Base-by-base conservation (phyloP, 176 grass and related monocot species). In the Neostapfia colusana region DNA sequence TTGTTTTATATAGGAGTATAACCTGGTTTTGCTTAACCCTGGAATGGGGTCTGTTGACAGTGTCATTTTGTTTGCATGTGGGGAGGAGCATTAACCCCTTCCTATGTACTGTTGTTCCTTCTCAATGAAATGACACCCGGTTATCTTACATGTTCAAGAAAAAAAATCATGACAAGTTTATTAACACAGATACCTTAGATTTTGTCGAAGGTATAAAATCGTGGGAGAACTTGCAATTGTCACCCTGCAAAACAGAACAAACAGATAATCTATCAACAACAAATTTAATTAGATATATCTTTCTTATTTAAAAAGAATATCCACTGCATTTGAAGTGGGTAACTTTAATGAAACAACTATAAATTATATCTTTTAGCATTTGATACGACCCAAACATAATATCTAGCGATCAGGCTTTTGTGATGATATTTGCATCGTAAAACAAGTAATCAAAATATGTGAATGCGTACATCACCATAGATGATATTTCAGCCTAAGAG, bases 191-290 rank as follows among this genome's bases (percentile, higher is more conserved):
- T 90, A 95, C 95, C 89, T 85, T 91, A 57, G 82, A 99, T 84
- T 99, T 99, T 83, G 95, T 99, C 76, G 84, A 70, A 77, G 95
- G 95, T 61, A 65, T 88, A 38, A 81, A 85, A 57, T 99, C 95
- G 60, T 99, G 95, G 58, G 95, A 99, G 83, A 85, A 99, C 69
- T 92, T 99, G 85, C 95, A 98, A 46, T 76, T 50, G 62, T 66
- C 69, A 38, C 91, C 91, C 95, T 98, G 88, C 49, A 48, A 88
- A 82, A 85, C 36, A 83, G 74, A 67, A 65, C n/a, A 31, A 78
- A 55, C 63, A 75, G 68, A 75, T 6, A 77, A 72, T 73, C 36
- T 63, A 50, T 17, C 7, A 67, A 80, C 23, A 31, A 84, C 13
- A 58, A 74, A n/a, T 56, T 63, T 34, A 63, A 10, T 18, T 39